Evolutionary conservation across 306 rosid species (phyloP), one percentile per base, ranked within the genome.

Genomic region (Myrica gale): DNA sequence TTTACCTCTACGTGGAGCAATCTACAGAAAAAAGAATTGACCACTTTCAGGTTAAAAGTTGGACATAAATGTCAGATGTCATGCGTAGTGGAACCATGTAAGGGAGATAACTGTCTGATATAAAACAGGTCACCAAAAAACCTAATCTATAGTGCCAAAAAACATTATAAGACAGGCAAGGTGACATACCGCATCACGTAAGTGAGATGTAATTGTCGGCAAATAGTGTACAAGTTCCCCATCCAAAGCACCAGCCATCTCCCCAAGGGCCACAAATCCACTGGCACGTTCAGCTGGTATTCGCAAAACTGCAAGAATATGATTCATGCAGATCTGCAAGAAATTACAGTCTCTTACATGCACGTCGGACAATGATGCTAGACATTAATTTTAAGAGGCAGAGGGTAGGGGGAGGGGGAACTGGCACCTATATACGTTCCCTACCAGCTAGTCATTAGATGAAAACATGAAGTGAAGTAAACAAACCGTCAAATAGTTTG

Each of bases 211-310:
- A 46, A 95, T 95, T 75, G 89, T 89, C 79, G 97, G 97, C 93
- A 95, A 90, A 87, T 95, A 95, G 84, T 82, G 75, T 69, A 87
- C 72, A 17, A 95, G 97, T 78, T 92, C 99, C 84, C 97, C 97
- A 80, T 92, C 97, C 88, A 95, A 83, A 21, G 99, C 99, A 77
- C 92, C 96, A 73, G 99, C 99, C 97, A 95, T 95, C 91, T 95
- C 99, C 76, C 99, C 99, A 1, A 95, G 99, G 75, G 99, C 99
- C 85, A 88, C 83, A 87, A 95, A 95, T 71, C 97, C 99, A 88
- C 97, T 92, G 78, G 92, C 97, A 62, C 99, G 97, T 73, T 95
- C 99, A 66, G 92, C 97, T 50, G 99, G 97, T 72, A 88, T 82
- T 87, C 90, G 89, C 80, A 95, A 80, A 81, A 95, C 99, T 4